Evolutionary conservation across 352 stramenopile species (phyloP), one percentile per base, ranked within the genome.

Genomic region (Pythium graminicola): DNA sequence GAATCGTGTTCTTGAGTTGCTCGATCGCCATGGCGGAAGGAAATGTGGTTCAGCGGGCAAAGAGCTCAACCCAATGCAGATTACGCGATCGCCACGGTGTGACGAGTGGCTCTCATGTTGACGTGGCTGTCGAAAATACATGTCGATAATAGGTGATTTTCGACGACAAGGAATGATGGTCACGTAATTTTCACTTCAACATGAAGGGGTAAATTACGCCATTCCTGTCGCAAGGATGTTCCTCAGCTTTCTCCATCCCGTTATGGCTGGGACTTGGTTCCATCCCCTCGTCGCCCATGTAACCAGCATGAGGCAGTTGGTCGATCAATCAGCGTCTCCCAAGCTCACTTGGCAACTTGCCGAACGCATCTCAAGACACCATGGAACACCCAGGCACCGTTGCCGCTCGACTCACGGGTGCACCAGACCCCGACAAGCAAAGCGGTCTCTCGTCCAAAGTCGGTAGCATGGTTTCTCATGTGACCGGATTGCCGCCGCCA

Each of bases 1-100:
- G 73, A 32, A 97, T 72, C 41, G 73, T 59, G 26, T 65, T 72
- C 58, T 83, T 73, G 33, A 89, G 43, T 40, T 60, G 62, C 52
- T 86, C 60, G n/a, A 90, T 65, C 1, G 58, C 38, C 75, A 86
- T 88, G 32, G 20, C 59, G n/a, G n/a, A n/a, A n/a, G n/a, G n/a
- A 19, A 14, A 24, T 27, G 13, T 26, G 26, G 20, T n/a, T n/a
- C n/a, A n/a, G n/a, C n/a, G n/a, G n/a, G n/a, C n/a, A n/a, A n/a
- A 32, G 48, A 55, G 48, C 48, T 55, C 47, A 32, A 27, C 20
- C n/a, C 1, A 46, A n/a, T 11, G 6, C 17, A 11, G 48, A 55
- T 55, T 55, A 55, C 48, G 48, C 48, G 48, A 55, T 55, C 48
- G 20, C 27, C 32, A 44, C 32, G 38, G 32, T 54, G 46, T 23